These are phyloP conservation scores for Rhodofomes roseus DNA, from an alignment of 1,284 basidiomycete species.

Conservation along the genomic window DNA sequence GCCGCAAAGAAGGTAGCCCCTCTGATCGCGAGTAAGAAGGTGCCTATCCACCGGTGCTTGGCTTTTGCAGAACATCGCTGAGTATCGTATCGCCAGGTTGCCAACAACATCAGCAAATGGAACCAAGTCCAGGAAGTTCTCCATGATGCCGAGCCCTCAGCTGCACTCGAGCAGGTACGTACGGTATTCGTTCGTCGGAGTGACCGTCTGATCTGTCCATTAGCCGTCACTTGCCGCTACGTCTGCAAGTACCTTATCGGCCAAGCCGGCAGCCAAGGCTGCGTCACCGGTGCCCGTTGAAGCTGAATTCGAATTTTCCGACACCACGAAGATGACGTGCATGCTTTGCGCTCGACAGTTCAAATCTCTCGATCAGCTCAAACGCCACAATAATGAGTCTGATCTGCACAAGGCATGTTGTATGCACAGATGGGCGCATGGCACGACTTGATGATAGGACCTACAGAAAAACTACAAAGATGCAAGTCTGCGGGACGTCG, in stretches of 20 bases:
- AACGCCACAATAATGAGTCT: slow-evolving; percentile 86
- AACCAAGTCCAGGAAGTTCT: slow-evolving; percentile 89
- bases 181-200: no score
- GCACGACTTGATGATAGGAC: slow-evolving; percentile 1
- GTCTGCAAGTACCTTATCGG: slow-evolving; percentile 20
- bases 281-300: slow-evolving; percentile 39
- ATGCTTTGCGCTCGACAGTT: slow-evolving; percentile 90
- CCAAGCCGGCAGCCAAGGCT: slow-evolving; percentile 18
- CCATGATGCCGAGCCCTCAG: slow-evolving; percentile 25
- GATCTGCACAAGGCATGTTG: slow-evolving; percentile 80
- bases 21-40: slow-evolving; percentile 87
- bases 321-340: slow-evolving; percentile 71
- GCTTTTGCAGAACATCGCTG: not conserved
- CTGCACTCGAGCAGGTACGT: not conserved
- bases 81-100: slow-evolving; percentile 48
- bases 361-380: slow-evolving; percentile 80
- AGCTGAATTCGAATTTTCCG: slow-evolving; percentile 74
- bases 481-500: slow-evolving; percentile 62
- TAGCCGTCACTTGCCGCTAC: slow-evolving; percentile 10
- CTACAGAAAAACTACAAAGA: slow-evolving; percentile 81
- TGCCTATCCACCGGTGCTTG: slow-evolving; percentile 25
- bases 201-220: no score
- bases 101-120: slow-evolving; percentile 91
- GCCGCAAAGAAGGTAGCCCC: slow-evolving; percentile 77
- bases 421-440: slow-evolving; percentile 12